Percentiles rank a stretch among this genome's conserved stretches.
These are phyloP conservation scores for Pezicula rhizophila DNA, from an alignment of 2,329 filamentous ascomycete genomes.

Conservation along the genomic window DNA sequence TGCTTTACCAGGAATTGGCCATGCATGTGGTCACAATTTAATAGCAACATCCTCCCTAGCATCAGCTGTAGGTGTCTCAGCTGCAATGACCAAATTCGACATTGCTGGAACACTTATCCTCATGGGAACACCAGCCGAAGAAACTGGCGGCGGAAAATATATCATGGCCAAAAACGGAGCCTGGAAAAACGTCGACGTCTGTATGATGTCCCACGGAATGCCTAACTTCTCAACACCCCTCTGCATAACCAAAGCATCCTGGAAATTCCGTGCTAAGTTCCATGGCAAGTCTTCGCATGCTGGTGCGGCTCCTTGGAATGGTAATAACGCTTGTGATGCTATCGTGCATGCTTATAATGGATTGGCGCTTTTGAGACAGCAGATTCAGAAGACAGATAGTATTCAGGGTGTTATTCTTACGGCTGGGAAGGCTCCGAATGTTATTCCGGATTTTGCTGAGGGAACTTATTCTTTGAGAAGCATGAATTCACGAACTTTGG, in stretches of 20 bases:
- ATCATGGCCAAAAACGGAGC: constrained; percentile 34
- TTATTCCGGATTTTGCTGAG: constrained; percentile 26
- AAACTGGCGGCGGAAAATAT: constrained; percentile 28
- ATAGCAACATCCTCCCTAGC: constrained; percentile 30
- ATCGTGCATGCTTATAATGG: constrained; percentile 29
- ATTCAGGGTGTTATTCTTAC: constrained; percentile 35
- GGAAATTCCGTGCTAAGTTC: constrained; percentile 17
- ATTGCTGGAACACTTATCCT: constrained; percentile 15
- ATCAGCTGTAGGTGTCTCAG: constrained; percentile 27
- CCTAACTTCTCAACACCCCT: not conserved
- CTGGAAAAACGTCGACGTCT: constrained; percentile 27
- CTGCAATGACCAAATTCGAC: constrained; percentile 9
- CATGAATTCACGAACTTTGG: not conserved
- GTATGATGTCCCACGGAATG: constrained; percentile 30
- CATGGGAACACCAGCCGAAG: constrained; percentile 16
- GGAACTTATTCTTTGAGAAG: not conserved
- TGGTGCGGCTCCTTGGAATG: constrained; percentile 32
- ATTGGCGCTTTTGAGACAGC: constrained; percentile 26
- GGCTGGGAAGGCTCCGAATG: constrained; percentile 33
- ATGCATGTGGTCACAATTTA: constrained; percentile 34
- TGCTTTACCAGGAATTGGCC: constrained; percentile 33
- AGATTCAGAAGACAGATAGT: constrained; percentile 18
- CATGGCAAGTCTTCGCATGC: constrained; percentile 30
- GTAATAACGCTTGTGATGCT: constrained; percentile 35
- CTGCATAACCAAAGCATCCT: constrained; percentile 1